Evolutionary conservation across 169 alveolate genomes (phyloP), one percentile per base, ranked within the genome.

Genomic region (Plasmodium gonderi): DNA sequence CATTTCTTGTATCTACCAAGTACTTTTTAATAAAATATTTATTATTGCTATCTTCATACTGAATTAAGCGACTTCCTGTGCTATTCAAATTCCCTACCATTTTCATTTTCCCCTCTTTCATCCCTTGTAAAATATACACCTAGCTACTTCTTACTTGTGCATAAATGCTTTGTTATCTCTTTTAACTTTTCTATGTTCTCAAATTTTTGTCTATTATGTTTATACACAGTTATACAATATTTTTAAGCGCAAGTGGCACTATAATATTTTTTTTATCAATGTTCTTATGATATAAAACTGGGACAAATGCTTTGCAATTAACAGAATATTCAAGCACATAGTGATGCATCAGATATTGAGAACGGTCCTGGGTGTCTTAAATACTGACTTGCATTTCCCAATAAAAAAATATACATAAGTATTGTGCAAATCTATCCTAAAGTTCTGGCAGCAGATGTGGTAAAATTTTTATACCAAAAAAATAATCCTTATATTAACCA

Each of bases 11-110:
- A 14, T 85, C 75, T 20, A 85, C 85, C 67, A 85, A 77, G 79
- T 85, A 85, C 26, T 85, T 85, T 42, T 49, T 36, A 17, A 85
- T 85, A 38, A 85, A 85, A n/a, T 85, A 49, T 85, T 85, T 85
- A 76, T 85, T 85, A 20, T 36, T 85, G 42, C 92, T 85, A n/a
- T 85, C 87, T 75, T 85, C 92, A 85, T 85, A 85, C 67, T 75
- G 65, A 42, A 85, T 85, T 49, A 85, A 7, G 12, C 92, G 77
- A 17, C 45, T 54, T 72, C 29, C 45, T 44, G n/a, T 60, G 23
- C 20, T 45, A 14, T 40, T 17, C 40, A 4, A 29, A 12, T 33
- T 38, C n/a, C 36, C 79, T 45, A n/a, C 11, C 38, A 45, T 36
- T 77, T 77, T 23, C 2, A 1, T 11, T 69, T 33, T 69, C 40